A percentile compares a stretch with the other conserved stretches of the same genome.
Conservation (phyloP, 2,329 filamentous ascomycete species). For the Zelopaecilomyces penicillatus region DNA sequence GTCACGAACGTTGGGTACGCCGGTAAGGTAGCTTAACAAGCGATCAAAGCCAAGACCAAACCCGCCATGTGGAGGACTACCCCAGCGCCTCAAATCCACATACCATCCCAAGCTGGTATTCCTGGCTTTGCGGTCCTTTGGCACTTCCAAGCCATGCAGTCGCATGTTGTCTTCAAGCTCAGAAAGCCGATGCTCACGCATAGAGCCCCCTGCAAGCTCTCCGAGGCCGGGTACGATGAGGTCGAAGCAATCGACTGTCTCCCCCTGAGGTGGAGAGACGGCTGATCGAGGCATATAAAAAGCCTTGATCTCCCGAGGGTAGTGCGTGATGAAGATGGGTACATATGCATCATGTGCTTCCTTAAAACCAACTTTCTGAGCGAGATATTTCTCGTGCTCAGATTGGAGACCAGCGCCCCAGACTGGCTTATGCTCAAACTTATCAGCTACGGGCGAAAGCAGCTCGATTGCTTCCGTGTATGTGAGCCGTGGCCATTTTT, state of each 20-base stretch:
- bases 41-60: slow-evolving; percentile 89
- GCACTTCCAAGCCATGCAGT: slow-evolving; percentile 51
- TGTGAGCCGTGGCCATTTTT: slow-evolving; percentile 69
- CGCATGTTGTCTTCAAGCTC: slow-evolving; percentile 64
- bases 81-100: slow-evolving; percentile 77
- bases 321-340: slow-evolving; percentile 88
- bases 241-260: slow-evolving; percentile 83
- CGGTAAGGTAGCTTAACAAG: slow-evolving; percentile 73
- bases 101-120: slow-evolving; percentile 64
- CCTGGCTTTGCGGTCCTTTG: slow-evolving; percentile 19
- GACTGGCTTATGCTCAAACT: slow-evolving; percentile 60
- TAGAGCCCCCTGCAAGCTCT: slow-evolving; percentile 80
- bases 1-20: slow-evolving; percentile 75
- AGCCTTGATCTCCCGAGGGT: slow-evolving; percentile 80
- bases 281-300: slow-evolving; percentile 57
- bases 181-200: slow-evolving; percentile 73
- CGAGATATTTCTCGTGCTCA: slow-evolving; percentile 88
- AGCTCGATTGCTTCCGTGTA: slow-evolving; percentile 70
- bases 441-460: slow-evolving; percentile 50
- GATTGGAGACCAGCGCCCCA: slow-evolving; percentile 74
- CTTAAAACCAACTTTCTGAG: slow-evolving; percentile 51
- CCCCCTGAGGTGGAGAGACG: slow-evolving; percentile 19
- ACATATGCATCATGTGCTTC: slow-evolving; percentile 37
- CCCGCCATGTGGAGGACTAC: slow-evolving; percentile 84
- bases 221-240: slow-evolving; percentile 77